Conservation (phyloP, 441 rosid species). For the Bruguiera hainesii region DNA sequence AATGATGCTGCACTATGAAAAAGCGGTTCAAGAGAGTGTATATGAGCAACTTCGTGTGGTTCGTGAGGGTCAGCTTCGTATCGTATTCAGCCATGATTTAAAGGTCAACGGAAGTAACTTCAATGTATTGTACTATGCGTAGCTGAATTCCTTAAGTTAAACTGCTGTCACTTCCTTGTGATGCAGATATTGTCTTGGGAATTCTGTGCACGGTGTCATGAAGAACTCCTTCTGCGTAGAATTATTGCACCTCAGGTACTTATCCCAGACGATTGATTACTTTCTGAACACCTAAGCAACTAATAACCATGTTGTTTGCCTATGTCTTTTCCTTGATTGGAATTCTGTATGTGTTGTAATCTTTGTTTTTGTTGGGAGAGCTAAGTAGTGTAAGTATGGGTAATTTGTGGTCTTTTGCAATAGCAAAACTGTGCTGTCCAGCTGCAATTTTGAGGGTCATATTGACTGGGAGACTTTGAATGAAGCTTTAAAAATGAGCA, state of each 20-base stretch:
- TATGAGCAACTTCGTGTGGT: conserved; percentile 97
- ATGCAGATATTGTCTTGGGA: conserved; percentile 94
- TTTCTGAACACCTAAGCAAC: no score
- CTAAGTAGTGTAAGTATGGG: not conserved
- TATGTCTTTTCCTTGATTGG: not conserved
- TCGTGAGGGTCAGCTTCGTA: conserved; percentile 97
- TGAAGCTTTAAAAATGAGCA: not conserved
- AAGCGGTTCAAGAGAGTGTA: conserved; percentile 97
- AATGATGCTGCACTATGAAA: conserved; percentile 83
- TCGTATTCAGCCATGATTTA: conserved; percentile 80
- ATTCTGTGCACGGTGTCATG: conserved; percentile 92
- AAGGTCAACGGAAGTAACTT: conserved; percentile 49
- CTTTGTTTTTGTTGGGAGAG: not conserved
- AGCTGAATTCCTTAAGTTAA: conserved; percentile 11
- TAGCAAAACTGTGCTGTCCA: not conserved
- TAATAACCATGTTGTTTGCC: no score
- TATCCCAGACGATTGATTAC: not conserved
- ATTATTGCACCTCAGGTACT: conserved; percentile 96
- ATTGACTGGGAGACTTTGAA: not conserved
- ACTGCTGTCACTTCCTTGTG: conserved; percentile 13
- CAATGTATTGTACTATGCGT: conserved; percentile 3
- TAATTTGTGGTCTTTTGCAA: not conserved
- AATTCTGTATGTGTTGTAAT: not conserved
- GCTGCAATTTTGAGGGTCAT: not conserved
- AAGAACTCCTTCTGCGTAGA: conserved; percentile 95